Base-by-base conservation (phyloP, 2,329 filamentous ascomycete species). In the Zelopaecilomyces penicillatus region DNA sequence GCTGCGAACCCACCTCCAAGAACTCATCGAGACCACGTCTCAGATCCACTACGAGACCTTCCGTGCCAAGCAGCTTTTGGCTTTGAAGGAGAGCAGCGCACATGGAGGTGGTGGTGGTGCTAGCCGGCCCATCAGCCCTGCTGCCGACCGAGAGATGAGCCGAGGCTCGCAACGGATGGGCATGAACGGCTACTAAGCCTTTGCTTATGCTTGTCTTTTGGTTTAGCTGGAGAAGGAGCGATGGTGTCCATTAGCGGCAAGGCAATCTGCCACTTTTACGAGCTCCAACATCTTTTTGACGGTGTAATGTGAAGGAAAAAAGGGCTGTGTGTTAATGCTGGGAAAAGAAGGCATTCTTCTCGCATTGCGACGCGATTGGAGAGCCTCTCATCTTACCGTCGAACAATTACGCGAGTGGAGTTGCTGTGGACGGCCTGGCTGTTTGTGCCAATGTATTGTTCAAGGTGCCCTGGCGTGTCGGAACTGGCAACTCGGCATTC, bases 11-110 rank as follows among this genome's bases (percentile, higher is more conserved):
- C 93, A 98, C 69, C 81, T 98, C 46, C 93, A 98, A 76, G 93
- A 98, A 63, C 81, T 98, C 56, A 96, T 98, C 68, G 93, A 98
- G 74, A 98, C 93, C 30, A 98, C 93, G 39, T 96, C 90, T 57
- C 93, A 98, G 76, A 98, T 96, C 70, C 93, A 98, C 78, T 98
- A 98, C 77, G 93, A 98, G 78, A 95, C 89, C 48, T 98, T 98
- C 90, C 90, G 93, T 70, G 90, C 93, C 61, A 98, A 98, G 83
- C 93, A 98, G 71, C 76, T 98, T 60, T 74, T 98, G 63, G 93
- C 93, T 47, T 79, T 98, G 65, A 98, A 97, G 82, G 93, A 98
- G 76, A 95, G 86, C 77, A 95, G 87, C 63, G 87, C 88, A 56
- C 86, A 88, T 54, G 85, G 83, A 54, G 28, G 28, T 19, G 73